Evolutionary conservation across 306 rosid species (phyloP).

Genomic region (Sechiopsis laciniata): DNA sequence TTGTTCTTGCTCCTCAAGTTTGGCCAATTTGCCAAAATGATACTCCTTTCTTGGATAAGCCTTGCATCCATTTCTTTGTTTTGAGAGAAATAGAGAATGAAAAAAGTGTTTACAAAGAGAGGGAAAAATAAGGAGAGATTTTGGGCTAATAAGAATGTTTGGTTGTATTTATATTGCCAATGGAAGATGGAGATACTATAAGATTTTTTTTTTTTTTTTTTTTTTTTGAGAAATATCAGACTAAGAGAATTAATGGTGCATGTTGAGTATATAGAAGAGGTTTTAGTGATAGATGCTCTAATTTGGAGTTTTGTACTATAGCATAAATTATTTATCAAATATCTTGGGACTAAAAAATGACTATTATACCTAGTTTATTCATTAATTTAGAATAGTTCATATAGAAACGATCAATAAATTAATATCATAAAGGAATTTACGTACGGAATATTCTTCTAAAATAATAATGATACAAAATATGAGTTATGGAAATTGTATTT

Average conservation of each 20-base stretch:
- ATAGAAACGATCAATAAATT: not conserved
- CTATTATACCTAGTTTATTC: not conserved
- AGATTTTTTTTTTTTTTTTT: too few relatives aligned
- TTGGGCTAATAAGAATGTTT: too few relatives aligned
- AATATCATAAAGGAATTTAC: not conserved
- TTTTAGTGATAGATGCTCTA: not conserved
- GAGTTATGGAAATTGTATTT: too few relatives aligned
- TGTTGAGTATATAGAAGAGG: not conserved
- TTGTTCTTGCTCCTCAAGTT: constrained; percentile 14
- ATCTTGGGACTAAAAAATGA: not conserved
- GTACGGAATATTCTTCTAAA: too few relatives aligned
- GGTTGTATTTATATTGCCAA: not conserved
- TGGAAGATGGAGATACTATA: not conserved
- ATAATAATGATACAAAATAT: too few relatives aligned
- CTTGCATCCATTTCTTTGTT: constrained; percentile 55
- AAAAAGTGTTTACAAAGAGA: not conserved
- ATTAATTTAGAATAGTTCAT: not conserved
- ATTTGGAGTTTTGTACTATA: constrained; percentile 1
- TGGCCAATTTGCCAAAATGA: constrained; percentile 28
- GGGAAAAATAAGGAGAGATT: not conserved
- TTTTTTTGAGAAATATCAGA: too few relatives aligned
- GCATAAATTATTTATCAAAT: not conserved
- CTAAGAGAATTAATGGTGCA: not conserved
- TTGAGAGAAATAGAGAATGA: not conserved
- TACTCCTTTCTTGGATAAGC: constrained; percentile 24